Evolutionary conservation across 345 rosid genomes (phyloP).

Genomic region (Gossypium raimondii): DNA sequence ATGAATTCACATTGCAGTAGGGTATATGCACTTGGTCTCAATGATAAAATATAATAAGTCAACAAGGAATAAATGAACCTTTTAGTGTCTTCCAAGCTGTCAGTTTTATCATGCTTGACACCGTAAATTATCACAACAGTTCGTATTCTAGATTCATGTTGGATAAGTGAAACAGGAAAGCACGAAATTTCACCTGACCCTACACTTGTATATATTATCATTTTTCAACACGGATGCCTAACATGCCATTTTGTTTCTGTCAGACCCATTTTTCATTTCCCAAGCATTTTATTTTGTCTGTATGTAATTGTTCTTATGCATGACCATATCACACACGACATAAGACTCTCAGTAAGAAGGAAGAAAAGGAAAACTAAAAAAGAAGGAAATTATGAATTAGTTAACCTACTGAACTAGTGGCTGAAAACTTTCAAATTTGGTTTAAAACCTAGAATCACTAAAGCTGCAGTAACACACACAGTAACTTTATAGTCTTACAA

Average conservation of each 20-base stretch:
- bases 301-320: slow-evolving; percentile 1
- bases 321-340: neutral
- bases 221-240: slow-evolving; percentile 3
- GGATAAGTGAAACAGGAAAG: slow-evolving; percentile 19
- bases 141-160: slow-evolving; percentile 31
- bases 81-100: slow-evolving; percentile 21
- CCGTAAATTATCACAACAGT: slow-evolving; percentile 17
- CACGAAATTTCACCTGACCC: slow-evolving; percentile 24
- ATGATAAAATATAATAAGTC: slow-evolving; percentile 2
- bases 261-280: slow-evolving; percentile 7
- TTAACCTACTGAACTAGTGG: neutral
- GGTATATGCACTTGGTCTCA: neutral
- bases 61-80: slow-evolving; percentile 25
- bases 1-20: slow-evolving; percentile 7
- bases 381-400: neutral
- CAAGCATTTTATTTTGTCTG: slow-evolving; percentile 1
- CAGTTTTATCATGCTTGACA: slow-evolving; percentile 24
- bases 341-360: neutral
- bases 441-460: neutral
- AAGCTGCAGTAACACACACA: neutral
- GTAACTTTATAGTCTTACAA: no score
- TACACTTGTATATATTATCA: neutral
- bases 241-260: slow-evolving; percentile 21
- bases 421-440: neutral
- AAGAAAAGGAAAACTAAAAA: neutral